Base-by-base conservation (phyloP, 2,329 filamentous ascomycete species). In the Botrytis byssoidea region DNA sequence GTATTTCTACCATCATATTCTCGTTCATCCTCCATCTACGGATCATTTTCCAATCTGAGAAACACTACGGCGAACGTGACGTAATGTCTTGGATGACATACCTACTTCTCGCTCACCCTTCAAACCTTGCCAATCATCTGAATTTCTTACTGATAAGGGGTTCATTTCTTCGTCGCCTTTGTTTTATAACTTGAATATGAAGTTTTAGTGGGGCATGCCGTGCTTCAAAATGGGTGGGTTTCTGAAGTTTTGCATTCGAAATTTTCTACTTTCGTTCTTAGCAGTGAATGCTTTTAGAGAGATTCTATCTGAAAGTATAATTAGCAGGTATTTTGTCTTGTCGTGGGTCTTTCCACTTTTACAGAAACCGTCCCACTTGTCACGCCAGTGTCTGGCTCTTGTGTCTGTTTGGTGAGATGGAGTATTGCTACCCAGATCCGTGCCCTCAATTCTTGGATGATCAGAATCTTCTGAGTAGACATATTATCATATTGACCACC, bases 321-420 rank as follows among this genome's bases (percentile, higher is more conserved):
- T 2, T 46, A 46, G 18, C 20, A 1, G 0, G 25, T n/a, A 51
- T 51, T 1, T 51, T 0, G 10, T 51, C 1, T 0, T n/a, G 10
- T 7, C 0, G 0, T n/a, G 2, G 6, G 0, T n/a, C 48, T 14
- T 14, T 51, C 1, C 3, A 51, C 22, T 14, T 51, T 35, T 35
- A 35, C 35, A 35, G 35, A 35, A 35, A 35, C 35, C 5, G 5
- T 35, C 3, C 35, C 35, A 6, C 3, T 4, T 4, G 35, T 35
- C 4, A 35, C 35, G 4, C 35, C 35, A 35, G 35, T 35, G 35
- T 35, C 35, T 35, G 35, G 4, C 35, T 35, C 5, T 35, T 35
- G 35, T 35, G 35, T 35, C 35, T 35, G 0, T 6, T 5, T 51
- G 25, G 10, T 51, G 4, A 12, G 12, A 51, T n/a, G 1, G 7